These are phyloP conservation scores for Dendrothele bispora DNA, from an alignment of 768 basidiomycete genomes.

Conservation along the genomic window DNA sequence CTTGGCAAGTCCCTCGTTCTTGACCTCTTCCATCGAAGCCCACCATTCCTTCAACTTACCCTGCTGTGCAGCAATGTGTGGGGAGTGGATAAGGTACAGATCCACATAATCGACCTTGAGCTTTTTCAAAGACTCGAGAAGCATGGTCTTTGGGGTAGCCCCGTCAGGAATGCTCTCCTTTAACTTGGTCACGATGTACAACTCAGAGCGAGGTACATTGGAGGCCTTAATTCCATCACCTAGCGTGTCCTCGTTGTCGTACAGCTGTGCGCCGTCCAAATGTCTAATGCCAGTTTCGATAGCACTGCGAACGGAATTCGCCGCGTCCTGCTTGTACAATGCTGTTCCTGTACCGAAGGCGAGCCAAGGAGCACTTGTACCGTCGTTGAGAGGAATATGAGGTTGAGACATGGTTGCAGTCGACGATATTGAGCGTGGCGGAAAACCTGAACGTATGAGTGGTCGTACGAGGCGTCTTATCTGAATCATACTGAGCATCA, in stretches of 20 bases:
- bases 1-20: conserved; percentile 36
- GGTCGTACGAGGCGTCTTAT: no score
- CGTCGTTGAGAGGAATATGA: conserved; percentile 54
- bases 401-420: no score
- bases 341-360: conserved; percentile 67
- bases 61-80: conserved; percentile 10
- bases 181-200: conserved; percentile 48
- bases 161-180: conserved; percentile 27
- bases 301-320: conserved; percentile 39
- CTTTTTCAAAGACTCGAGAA: conserved; percentile 27
- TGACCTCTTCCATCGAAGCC: conserved; percentile 41
- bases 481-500: no score
- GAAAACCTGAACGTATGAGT: no score
- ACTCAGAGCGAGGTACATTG: conserved; percentile 32
- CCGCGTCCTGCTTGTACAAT: conserved; percentile 43
- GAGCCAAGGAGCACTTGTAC: conserved; percentile 51
- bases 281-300: conserved; percentile 55
- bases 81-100: conserved; percentile 41
- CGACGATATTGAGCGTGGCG: no score
- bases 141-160: conserved; percentile 28
- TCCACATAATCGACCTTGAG: conserved; percentile 35
- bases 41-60: conserved; percentile 35
- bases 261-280: conserved; percentile 42
- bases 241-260: conserved; percentile 10
- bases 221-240: conserved; percentile 19